These are phyloP conservation scores for Penicillium herquei DNA, from an alignment of 495 filamentous ascomycete species.

Conservation along the genomic window DNA sequence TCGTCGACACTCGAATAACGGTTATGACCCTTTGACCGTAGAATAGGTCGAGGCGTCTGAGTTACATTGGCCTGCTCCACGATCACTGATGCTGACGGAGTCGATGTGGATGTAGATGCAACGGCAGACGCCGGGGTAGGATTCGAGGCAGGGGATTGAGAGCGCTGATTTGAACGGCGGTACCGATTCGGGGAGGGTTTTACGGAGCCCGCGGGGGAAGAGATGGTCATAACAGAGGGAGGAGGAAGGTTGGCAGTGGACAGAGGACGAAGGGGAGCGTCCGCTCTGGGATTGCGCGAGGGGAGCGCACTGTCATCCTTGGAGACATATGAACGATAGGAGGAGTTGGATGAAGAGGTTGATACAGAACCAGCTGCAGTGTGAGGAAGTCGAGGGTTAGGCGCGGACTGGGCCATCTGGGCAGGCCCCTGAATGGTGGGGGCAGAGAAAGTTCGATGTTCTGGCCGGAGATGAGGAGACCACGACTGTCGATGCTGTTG, in stretches of 20 bases:
- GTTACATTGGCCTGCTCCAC: conserved; percentile 23
- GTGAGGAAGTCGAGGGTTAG: conserved; percentile 51
- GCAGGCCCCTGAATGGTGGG: conserved; percentile 51
- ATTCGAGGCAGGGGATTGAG: conserved; percentile 39
- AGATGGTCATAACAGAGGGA: conserved; percentile 42
- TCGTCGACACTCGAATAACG: conserved; percentile 57
- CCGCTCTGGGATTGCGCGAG: conserved; percentile 37
- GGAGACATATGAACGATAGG: conserved; percentile 39
- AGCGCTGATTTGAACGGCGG: conserved; percentile 53
- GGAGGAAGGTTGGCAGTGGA: conserved; percentile 51
- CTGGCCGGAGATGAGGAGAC: conserved; percentile 60
- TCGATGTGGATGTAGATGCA: conserved; percentile 26
- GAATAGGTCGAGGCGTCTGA: conserved; percentile 6
- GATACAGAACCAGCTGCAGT: conserved; percentile 61
- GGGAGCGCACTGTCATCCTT: conserved; percentile 50
- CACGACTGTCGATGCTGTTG: conserved; percentile 57
- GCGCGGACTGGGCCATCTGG: conserved; percentile 39
- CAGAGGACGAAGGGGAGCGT: conserved; percentile 47
- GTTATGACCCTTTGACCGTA: conserved; percentile 27
- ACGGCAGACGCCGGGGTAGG: not conserved
- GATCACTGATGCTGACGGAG: conserved; percentile 1
- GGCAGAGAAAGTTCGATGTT: conserved; percentile 66
- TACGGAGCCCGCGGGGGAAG: conserved; percentile 43
- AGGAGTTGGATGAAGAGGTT: conserved; percentile 49
- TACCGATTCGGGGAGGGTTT: conserved; percentile 70